Conservation (phyloP, 129 eudicot species). For the sunflower (Helianthus annuus) region DNA sequence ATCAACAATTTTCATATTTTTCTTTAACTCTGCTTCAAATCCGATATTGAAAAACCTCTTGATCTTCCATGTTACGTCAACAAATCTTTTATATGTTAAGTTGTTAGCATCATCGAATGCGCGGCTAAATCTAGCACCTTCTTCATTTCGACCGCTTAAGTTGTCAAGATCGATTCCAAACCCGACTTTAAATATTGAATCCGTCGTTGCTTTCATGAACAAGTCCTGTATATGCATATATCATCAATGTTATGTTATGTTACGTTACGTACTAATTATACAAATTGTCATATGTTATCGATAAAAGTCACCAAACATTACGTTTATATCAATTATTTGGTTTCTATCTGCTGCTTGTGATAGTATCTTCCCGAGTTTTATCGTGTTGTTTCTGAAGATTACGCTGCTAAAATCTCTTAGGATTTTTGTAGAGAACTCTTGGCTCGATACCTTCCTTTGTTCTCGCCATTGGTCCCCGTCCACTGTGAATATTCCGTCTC, state of each 20-base stretch:
- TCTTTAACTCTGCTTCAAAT: conserved; percentile 48
- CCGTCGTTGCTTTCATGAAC: conserved; percentile 57
- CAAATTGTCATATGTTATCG: not conserved
- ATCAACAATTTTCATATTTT: conserved; percentile 36
- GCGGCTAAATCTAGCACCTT: conserved; percentile 42
- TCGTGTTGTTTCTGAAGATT: conserved; percentile 44
- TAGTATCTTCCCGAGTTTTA: conserved; percentile 46
- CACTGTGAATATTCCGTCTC: not conserved
- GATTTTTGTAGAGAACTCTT: conserved; percentile 55
- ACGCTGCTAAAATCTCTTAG: conserved; percentile 52
- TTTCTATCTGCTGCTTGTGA: conserved; percentile 46
- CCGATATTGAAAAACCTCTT: conserved; percentile 48
- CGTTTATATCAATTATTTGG: conserved; percentile 45
- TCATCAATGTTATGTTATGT: not conserved
- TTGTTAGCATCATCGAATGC: conserved; percentile 62
- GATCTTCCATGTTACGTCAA: conserved; percentile 49
- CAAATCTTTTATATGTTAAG: conserved; percentile 35
- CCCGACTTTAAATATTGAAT: conserved; percentile 58
- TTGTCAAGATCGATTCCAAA: conserved; percentile 58
- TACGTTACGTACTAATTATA: not conserved
- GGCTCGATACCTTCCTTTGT: conserved; percentile 54
- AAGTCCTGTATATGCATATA: conserved; percentile 35
- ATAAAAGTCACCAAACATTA: conserved; percentile 18
- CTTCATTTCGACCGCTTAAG: conserved; percentile 53
- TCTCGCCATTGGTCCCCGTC: conserved; percentile 26